Evolutionary conservation across 345 rosid genomes (phyloP).

Genomic region (Moricandia arvensis): DNA sequence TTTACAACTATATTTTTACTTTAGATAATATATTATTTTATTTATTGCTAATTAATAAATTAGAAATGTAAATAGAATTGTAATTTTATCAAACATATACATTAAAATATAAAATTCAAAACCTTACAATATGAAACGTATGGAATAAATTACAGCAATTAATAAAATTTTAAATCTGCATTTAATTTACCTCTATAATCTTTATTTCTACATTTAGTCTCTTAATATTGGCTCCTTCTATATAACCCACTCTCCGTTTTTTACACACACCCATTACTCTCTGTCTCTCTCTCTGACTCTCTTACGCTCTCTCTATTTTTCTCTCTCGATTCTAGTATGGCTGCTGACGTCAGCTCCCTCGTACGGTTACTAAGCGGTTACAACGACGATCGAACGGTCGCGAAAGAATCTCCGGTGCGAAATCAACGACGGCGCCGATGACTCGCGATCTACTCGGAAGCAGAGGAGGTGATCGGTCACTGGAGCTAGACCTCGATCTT

Average conservation of each 20-base stretch:
- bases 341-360: slow-evolving; percentile 61
- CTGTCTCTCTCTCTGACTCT: not conserved
- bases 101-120: not conserved
- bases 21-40: too few species aligned
- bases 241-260: slow-evolving; percentile 7
- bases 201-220: not conserved
- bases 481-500: slow-evolving; percentile 83
- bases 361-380: slow-evolving; percentile 45
- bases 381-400: slow-evolving; percentile 44
- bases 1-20: not conserved
- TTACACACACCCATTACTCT: not conserved
- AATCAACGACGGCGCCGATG: slow-evolving; percentile 48
- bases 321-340: slow-evolving; percentile 37
- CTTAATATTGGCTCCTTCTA: slow-evolving; percentile 15
- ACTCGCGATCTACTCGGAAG: slow-evolving; percentile 75
- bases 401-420: slow-evolving; percentile 13
- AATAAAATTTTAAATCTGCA: slow-evolving; percentile 6
- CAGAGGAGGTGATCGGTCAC: slow-evolving; percentile 41
- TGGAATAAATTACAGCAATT: not conserved
- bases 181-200: not conserved
- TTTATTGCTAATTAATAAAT: not conserved
- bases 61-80: not conserved
- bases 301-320: not conserved
- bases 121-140: not conserved
- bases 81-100: not conserved